Base-by-base conservation (phyloP, 2,329 filamentous ascomycete genomes). In the Cladorrhinum sp. region DNA sequence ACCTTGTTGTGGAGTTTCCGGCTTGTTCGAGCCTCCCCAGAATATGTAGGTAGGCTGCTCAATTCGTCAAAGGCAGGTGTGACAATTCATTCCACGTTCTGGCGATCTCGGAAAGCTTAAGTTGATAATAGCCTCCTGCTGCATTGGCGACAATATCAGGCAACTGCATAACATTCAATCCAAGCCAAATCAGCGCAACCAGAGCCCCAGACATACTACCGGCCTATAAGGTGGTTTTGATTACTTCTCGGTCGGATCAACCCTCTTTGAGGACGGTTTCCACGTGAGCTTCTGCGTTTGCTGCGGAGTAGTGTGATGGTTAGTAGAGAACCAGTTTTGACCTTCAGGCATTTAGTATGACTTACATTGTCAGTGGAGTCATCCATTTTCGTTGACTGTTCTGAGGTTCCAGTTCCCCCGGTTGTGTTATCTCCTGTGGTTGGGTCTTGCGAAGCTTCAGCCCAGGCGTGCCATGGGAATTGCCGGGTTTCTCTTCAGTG, bases 281-380 rank as follows among this genome's bases (percentile, higher is more conserved):
- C 71, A 67, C 60, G 73, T 71, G n/a, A 64, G 38, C 61, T 65
- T 66, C 49, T 60, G 65, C 38, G 68, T 68, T 56, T 74, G 63
- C 67, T 73, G 57, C 7, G 12, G 16, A 32, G 32, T 8, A 36
- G 32, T 36, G 12, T 32, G 3, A 13, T 16, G 10, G 51, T 55
- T 25, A 62, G 50, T 32, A 27, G 13, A 27, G 24, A 32, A 16
- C n/a, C 4, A 13, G 27, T 20, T 41, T 3, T n/a, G 18, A 41
- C 22, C 8, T 50, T 23, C 1, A 16, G 4, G 18, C 13, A 13
- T 25, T 4, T 13, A 8, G n/a, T 2, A 23, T 1, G n/a, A 59
- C 64, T 60, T 51, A 63, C 61, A 22, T 27, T 59, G 23, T 64
- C 48, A 3, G 23, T 8, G n/a, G 60, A 58, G 12, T 60, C 50